Percentiles rank a stretch among this genome's conserved stretches.
Evolutionary conservation across 1,284 basidiomycete genomes (phyloP).

Genomic region (Abortiporus biennis): DNA sequence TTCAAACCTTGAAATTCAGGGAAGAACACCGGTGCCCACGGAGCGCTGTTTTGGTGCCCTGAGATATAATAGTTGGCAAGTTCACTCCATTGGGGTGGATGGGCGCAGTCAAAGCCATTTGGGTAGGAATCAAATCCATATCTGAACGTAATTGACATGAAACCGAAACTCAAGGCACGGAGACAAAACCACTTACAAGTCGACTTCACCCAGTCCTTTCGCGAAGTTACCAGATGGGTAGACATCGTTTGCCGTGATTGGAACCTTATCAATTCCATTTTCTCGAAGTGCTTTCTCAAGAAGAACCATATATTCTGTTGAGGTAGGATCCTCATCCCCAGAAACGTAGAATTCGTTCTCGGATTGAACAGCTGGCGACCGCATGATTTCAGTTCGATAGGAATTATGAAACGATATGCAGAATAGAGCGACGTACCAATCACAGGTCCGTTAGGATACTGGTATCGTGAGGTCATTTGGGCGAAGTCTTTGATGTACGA

Average conservation of each 20-base stretch:
- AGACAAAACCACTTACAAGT: conserved; percentile 43
- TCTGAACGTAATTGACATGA: not conserved
- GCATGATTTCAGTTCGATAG: not conserved
- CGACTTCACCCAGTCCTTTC: conserved; percentile 55
- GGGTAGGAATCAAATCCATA: conserved; percentile 54
- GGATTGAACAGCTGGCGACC: conserved; percentile 45
- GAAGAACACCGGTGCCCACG: conserved; percentile 56
- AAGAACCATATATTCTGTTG: too few species aligned
- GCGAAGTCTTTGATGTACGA: conserved; percentile 47
- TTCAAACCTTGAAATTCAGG: conserved; percentile 41
- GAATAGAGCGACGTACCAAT: too few species aligned
- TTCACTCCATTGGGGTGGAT: conserved; percentile 52
- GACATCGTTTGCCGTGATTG: conserved; percentile 49
- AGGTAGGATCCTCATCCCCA: conserved; percentile 43
- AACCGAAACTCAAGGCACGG: not conserved
- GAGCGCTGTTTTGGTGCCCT: conserved; percentile 51
- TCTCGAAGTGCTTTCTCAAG: too few species aligned
- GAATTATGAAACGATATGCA: not conserved
- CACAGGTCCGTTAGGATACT: conserved; percentile 41
- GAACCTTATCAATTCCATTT: not conserved
- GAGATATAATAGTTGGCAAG: conserved; percentile 51
- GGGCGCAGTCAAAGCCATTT: conserved; percentile 68
- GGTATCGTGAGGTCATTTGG: conserved; percentile 42
- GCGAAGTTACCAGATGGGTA: conserved; percentile 56
- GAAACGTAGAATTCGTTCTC: conserved; percentile 56